Evolutionary conservation across 106 monocot genomes (phyloP), one percentile per base, ranked within the genome.

Genomic region (Acorus gramineus): DNA sequence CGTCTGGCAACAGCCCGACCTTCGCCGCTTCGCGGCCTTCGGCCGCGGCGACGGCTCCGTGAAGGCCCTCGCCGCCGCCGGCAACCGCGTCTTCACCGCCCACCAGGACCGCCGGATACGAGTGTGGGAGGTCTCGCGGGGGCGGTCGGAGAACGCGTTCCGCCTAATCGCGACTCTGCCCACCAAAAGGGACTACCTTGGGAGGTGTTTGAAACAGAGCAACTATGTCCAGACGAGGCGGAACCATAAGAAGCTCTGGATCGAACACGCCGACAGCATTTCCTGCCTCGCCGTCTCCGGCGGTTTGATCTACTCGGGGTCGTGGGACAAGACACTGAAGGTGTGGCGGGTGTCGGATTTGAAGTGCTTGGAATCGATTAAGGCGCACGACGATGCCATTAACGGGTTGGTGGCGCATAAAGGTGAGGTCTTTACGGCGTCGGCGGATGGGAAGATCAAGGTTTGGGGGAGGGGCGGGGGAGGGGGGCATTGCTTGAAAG

Each of bases 251-350:
- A 57, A 68, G 28, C 83, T 93, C 51, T 93, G 93, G 93, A 88
- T 93, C 65, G 79, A 89, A 72, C 93, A 93, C 67, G 71, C 71
- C 13, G 93, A 93, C 52, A 81, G 73, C 69, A 89, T 93, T 63
- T 89, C 89, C 5, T 88, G 85, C 74, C 83, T 86, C 52, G 85
- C 83, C 4, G 83, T 72, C 59, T 9, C 46, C 57, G 49, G 12
- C 47, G 83, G 73, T 46, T 2, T 74, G 8, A 47, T 93, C 52
- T 93, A 85, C 79, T 89, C 93, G 0, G 93, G 83, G 0, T 93
- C 93, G 0, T 93, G 89, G 93, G 93, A 89, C 45, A 85, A 69
- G 56, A 83, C 85, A 3, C 54, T 93, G 9, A 93, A 93, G 72
- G 83, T 89, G 2, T 93, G 89, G 93, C 47, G 76, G 10, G 10